Conservation (phyloP, 371 early-diverging fungal species). For the Mucor piriformis region DNA sequence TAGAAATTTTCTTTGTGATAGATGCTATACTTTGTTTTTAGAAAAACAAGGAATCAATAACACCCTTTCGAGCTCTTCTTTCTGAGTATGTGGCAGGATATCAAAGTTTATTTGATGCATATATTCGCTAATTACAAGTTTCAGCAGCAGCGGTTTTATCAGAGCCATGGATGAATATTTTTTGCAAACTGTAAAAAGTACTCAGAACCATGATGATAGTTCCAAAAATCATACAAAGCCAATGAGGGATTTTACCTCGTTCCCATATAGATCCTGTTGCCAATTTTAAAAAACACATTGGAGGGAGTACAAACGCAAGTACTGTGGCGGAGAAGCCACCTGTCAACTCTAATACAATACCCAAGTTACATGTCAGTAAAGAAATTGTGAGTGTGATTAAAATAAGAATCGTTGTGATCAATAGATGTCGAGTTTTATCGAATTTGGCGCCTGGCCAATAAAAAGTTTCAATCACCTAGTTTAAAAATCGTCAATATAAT, state of each 20-base stretch:
- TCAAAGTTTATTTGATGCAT: neutral
- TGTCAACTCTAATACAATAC: conserved; percentile 77
- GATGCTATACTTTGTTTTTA: too few relatives aligned
- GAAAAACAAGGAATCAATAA: too few relatives aligned
- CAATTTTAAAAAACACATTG: conserved; percentile 68
- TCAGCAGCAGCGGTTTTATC: neutral
- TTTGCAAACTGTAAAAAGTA: conserved; percentile 55
- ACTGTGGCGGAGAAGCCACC: conserved; percentile 81
- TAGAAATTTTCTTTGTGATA: too few relatives aligned
- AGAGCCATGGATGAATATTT: conserved; percentile 9
- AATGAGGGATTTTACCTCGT: conserved; percentile 59
- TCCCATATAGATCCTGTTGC: conserved; percentile 57
- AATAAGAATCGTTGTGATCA: conserved; percentile 66
- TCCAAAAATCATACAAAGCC: conserved; percentile 69
- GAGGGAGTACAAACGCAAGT: conserved; percentile 79
- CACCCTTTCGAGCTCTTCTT: too few relatives aligned
- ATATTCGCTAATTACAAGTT: neutral
- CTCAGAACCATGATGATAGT: conserved; percentile 68
- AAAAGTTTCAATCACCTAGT: conserved; percentile 64
- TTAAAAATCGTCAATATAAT: neutral
- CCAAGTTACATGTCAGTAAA: conserved; percentile 70
- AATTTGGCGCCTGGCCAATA: conserved; percentile 57
- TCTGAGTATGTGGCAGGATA: too few relatives aligned
- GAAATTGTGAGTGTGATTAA: conserved; percentile 60
- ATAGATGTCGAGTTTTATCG: conserved; percentile 56